Evolutionary conservation across 2,329 filamentous ascomycete species (phyloP), one percentile per base, ranked within the genome.

Genomic region (Byssothecium circinans): DNA sequence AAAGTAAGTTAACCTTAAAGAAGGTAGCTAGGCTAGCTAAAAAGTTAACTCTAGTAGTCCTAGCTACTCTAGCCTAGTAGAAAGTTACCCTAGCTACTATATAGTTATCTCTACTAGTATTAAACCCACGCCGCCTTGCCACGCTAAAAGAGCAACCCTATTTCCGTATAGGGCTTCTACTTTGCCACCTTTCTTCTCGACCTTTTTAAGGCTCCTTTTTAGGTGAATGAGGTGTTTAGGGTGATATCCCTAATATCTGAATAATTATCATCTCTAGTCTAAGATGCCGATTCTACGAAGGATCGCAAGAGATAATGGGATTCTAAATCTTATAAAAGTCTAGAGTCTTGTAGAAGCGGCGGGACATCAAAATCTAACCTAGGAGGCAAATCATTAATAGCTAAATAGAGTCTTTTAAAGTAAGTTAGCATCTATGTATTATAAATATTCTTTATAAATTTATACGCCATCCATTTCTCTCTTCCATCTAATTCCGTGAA

Each of bases 361-460:
- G 41, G 36, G 38, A 41, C 39, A 15, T 42, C 25, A 33, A 39
- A 51, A 20, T 37, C 35, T 11, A 45, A 40, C 14, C 45, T 41
- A 37, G 43, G 12, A 0, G 41, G 44, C 29, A 58, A 38, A 11
- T 47, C 29, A 36, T 56, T 41, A 27, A 56, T 54, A 14, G 41
- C 45, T 4, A 42, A 50, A 32, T 43, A 47, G 17, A 58, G 47
- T 29, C 50, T 47, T 20, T 41, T 17, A 3, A 53, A 50, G 19
- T 52, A 47, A 8, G 33, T 38, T 6, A 43, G 47, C 40, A 52
- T 22, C 54, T 37, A 55, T 42, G 42, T 36, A 32, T 56, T 40
- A 22, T 56, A 56, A 18, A 56, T 20, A 30, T 52, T 56, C 36
- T 41, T 38, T 22, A 45, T 34, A 22, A 57, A 57, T 11, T 32